Conservation (phyloP, 2,329 filamentous ascomycete species). For the Chaetomiaceae sp. region DNA sequence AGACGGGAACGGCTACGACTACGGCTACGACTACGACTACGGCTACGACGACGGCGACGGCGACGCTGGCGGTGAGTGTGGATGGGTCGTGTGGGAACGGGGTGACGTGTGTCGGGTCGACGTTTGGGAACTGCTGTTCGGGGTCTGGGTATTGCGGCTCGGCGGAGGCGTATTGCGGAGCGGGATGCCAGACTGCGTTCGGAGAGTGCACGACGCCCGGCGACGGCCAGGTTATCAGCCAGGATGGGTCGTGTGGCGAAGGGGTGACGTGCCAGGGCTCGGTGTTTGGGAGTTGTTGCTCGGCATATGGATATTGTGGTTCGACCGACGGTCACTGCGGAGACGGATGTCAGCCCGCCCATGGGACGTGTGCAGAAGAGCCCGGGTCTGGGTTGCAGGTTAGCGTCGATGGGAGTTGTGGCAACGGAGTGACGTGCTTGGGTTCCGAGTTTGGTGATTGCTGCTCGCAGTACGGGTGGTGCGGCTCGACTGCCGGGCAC, state of each 20-base stretch:
- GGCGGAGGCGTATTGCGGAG: neutral
- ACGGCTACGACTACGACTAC: no score
- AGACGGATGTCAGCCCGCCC: neutral
- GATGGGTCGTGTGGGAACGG: neutral
- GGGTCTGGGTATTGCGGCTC: neutral
- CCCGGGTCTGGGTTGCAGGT: neutral
- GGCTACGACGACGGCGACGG: no score
- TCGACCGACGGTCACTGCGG: neutral
- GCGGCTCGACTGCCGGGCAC: no score
- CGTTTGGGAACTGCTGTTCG: neutral
- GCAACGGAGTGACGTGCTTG: neutral
- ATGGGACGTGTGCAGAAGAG: neutral
- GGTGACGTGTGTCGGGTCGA: neutral
- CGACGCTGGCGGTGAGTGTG: neutral
- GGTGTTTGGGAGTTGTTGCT: slow-evolving; percentile 2
- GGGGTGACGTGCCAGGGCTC: neutral
- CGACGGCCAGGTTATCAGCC: neutral
- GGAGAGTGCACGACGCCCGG: neutral
- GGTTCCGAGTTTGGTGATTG: no score
- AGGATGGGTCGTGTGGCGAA: neutral
- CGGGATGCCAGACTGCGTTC: neutral
- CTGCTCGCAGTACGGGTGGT: no score
- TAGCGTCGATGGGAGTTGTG: neutral
- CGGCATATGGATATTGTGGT: slow-evolving; percentile 3
- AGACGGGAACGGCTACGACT: no score